Evolutionary conservation across 805 yeast species (phyloP).

Genomic region (Candida ascalaphidarum): DNA sequence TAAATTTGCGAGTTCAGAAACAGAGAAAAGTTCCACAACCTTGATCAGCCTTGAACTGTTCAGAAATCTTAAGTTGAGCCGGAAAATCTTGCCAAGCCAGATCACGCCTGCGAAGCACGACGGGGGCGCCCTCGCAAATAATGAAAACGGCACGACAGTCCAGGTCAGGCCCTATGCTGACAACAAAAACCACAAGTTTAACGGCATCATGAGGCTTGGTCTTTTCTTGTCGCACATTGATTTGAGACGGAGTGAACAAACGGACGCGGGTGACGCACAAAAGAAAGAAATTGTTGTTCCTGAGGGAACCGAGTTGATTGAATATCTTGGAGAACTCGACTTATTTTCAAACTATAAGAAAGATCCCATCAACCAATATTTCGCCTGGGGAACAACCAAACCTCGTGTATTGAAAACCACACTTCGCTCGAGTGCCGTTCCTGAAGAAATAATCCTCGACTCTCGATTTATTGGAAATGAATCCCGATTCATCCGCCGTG

Average conservation of each 20-base stretch:
- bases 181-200: constrained; percentile 46
- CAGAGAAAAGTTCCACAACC: constrained; percentile 5
- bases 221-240: constrained; percentile 44
- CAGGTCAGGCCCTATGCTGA: constrained; percentile 55
- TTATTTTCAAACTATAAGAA: constrained; percentile 52
- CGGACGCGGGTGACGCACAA: neutral
- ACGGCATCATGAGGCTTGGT: constrained; percentile 65
- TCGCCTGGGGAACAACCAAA: constrained; percentile 59
- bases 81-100: constrained; percentile 23
- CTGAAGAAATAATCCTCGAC: constrained; percentile 49
- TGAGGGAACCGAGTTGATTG: constrained; percentile 44
- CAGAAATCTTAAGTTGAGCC: constrained; percentile 20
- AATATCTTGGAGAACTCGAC: constrained; percentile 68
- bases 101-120: no score
- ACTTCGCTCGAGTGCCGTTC: constrained; percentile 3
- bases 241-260: constrained; percentile 6
- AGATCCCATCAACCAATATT: constrained; percentile 70
- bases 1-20: no score
- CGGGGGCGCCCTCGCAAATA: no score
- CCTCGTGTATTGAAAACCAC: constrained; percentile 25
- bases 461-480: constrained; percentile 73
- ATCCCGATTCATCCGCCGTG: constrained; percentile 64
- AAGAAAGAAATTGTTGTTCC: constrained; percentile 21
- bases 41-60: constrained; percentile 10
- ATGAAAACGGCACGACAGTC: constrained; percentile 22